A percentile compares a stretch with the other conserved stretches of the same genome.
Evolutionary conservation across 257 asterid species (phyloP).

Genomic region (Solanum habrochaites): DNA sequence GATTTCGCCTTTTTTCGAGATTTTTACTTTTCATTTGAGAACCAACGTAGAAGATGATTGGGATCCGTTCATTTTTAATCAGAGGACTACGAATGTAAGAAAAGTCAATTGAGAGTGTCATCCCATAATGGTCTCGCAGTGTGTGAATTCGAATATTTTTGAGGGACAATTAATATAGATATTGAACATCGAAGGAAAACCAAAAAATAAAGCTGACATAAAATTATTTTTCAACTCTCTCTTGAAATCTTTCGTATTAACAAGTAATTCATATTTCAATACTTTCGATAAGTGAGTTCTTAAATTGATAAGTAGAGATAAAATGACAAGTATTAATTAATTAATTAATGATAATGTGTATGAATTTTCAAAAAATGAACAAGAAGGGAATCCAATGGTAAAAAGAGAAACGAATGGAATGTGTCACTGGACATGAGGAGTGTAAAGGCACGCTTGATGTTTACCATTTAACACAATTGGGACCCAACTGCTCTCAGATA

Average conservation of each 20-base stretch:
- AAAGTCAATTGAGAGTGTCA: no score
- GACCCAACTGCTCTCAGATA: not conserved
- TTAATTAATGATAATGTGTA: not conserved
- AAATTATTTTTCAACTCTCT: not conserved
- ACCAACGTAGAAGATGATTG: not conserved
- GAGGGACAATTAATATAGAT: no score
- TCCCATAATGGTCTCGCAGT: fast-evolving
- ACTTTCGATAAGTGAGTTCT: not conserved
- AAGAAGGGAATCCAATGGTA: not conserved
- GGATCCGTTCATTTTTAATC: not conserved
- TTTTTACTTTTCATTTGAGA: not conserved
- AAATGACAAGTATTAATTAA: not conserved
- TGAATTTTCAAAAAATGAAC: not conserved
- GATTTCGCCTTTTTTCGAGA: not conserved
- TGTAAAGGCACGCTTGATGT: not conserved
- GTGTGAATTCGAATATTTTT: no score
- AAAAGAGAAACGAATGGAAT: not conserved
- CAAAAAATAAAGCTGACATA: not conserved
- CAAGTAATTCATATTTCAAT: not conserved
- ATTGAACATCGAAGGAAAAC: no score
- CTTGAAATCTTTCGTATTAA: not conserved
- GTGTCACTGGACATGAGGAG: not conserved
- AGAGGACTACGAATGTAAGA: not conserved
- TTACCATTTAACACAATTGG: not conserved
- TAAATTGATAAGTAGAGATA: not conserved